phyloP scores from a whole-genome alignment of 176 grass and related monocot genomes.

The Phyllostachys edulis region DNA sequence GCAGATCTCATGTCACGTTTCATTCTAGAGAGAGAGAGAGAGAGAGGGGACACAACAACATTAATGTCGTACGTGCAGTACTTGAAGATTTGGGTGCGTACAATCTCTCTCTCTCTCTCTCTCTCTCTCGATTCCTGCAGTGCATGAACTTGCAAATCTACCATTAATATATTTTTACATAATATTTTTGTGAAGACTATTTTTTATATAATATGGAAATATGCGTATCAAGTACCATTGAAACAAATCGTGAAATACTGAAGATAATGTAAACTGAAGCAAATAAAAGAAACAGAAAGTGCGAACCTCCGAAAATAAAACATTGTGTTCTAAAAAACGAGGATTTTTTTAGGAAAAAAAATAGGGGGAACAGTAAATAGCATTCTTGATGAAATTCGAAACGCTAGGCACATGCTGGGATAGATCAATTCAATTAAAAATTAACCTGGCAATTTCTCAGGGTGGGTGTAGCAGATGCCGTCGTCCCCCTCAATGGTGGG shows the following conservation, averaged over 20 bases:
- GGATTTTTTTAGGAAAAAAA: not conserved
- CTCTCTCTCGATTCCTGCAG: slow-evolving; percentile 4
- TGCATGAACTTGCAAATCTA: slow-evolving; percentile 13
- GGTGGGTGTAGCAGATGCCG: slow-evolving; percentile 97
- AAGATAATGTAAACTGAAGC: not conserved
- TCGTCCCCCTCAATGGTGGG: slow-evolving; percentile 89
- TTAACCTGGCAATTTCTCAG: slow-evolving; percentile 87
- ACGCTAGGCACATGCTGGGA: not conserved
- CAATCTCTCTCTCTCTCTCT: not conserved
- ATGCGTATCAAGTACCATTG: not conserved
- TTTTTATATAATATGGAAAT: not conserved
- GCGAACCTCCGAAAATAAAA: not conserved
- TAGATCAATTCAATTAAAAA: not conserved
- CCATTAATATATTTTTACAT: not conserved
- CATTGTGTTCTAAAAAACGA: not conserved
- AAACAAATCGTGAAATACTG: slow-evolving; percentile 12
- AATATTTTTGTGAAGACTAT: too few relatives aligned
- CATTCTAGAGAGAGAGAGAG: slow-evolving; percentile 22
- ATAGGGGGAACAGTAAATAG: not conserved
- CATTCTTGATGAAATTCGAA: slow-evolving; percentile 12
- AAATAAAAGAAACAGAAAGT: slow-evolving; percentile 22
- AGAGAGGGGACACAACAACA: slow-evolving; percentile 23
- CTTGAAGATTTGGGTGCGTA: slow-evolving; percentile 20
- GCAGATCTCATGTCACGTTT: slow-evolving; percentile 45
- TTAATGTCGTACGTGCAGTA: slow-evolving; percentile 23